Evolutionary conservation across 192 early-diverging fungal species (phyloP).

Genomic region (Podila minutissima): DNA sequence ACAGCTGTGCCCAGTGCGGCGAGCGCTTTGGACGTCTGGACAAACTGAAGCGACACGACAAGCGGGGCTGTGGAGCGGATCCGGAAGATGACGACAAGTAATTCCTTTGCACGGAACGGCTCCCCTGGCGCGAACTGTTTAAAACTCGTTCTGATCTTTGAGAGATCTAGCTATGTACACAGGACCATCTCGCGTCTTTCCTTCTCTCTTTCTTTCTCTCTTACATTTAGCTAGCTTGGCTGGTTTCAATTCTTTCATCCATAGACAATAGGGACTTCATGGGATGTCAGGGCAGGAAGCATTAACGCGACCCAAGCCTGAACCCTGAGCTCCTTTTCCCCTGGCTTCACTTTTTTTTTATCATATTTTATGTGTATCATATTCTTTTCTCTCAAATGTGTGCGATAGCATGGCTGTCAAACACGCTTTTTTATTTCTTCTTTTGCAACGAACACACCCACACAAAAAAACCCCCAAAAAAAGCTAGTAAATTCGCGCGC

Average conservation of each 20-base stretch:
- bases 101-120: background rate
- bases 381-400: no score
- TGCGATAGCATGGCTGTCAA: no score
- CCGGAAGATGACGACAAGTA: constrained; percentile 37
- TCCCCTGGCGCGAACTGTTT: background rate
- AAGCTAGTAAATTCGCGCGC: no score
- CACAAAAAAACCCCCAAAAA: no score
- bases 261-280: no score
- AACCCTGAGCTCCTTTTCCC: background rate
- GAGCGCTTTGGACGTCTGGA: constrained; percentile 46
- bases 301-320: no score
- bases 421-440: no score
- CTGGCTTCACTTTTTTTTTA: background rate
- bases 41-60: constrained; percentile 50
- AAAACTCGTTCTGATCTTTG: background rate
- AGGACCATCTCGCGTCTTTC: background rate
- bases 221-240: background rate
- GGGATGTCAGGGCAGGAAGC: no score
- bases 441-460: no score
- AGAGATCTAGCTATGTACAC: background rate
- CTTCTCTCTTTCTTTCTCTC: background rate
- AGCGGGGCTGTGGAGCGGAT: constrained; percentile 42
- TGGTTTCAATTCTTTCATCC: background rate
- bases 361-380: no score
- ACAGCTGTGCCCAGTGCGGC: constrained; percentile 37